Evolutionary conservation across 306 rosid species (phyloP), one percentile per base, ranked within the genome.

Genomic region (Cicer chorassanicum): DNA sequence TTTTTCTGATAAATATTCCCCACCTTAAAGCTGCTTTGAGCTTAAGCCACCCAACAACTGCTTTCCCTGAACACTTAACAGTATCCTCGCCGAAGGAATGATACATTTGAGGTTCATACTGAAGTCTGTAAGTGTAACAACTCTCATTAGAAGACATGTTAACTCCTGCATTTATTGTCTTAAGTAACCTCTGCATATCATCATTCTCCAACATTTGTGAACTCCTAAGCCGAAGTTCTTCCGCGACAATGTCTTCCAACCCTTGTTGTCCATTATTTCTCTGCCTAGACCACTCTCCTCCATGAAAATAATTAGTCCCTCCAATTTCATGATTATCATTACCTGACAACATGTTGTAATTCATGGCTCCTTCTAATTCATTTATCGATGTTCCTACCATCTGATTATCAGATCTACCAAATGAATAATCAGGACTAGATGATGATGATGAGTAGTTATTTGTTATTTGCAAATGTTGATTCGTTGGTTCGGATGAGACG

Each of bases 11-110:
- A 57, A 92, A 90, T 40, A 92, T 90, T 11, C 98, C 98, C 98
- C 98, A 92, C 65, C 98, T 89, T 62, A 92, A 85, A 29, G 96
- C 98, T 4, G 96, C 98, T 84, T 87, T 92, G 56, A 93, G 92
- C 85, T 91, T 89, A 66, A 93, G 92, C 98, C 98, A 92, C 57
- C 98, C 98, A 7, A 92, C 88, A 40, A 87, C 92, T 29, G 96
- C 98, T 34, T 87, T 90, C 10, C 98, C 98, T 0, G 94, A 88
- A 64, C 86, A 56, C 80, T 70, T 86, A 0, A 82, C 81, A 9
- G 48, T 81, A 75, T 90, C 93, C 68, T 81, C 85, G 6, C 59
- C 39, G 14, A 80, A 76, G 9, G 84, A 24, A 74, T 72, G 83
- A 67, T 74, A 82, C 86, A 83, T 60, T 50, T 67, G 93, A 65